phyloP scores from a whole-genome alignment of 257 asterid species.

The Nicotiana attenuata region DNA sequence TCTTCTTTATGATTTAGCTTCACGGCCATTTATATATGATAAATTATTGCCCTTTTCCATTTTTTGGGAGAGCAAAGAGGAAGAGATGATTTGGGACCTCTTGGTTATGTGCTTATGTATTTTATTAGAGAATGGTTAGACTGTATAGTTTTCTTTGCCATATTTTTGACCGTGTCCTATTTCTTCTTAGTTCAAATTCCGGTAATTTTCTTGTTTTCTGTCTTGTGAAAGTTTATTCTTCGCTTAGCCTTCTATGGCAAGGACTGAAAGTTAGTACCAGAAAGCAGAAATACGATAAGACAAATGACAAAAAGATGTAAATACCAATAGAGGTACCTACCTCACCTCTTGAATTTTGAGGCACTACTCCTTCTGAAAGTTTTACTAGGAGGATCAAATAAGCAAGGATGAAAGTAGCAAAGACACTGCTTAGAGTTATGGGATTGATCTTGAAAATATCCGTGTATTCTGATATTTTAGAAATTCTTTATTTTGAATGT shows the following conservation, averaged over 20 bases:
- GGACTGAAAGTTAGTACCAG: slow-evolving; percentile 37
- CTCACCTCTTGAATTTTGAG: too few relatives aligned
- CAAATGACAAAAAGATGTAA: slow-evolving; percentile 33
- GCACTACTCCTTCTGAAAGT: too few relatives aligned
- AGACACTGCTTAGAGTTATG: too few relatives aligned
- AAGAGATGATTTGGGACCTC: slow-evolving; percentile 89
- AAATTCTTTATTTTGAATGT: too few relatives aligned
- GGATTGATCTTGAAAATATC: too few relatives aligned
- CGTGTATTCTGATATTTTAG: too few relatives aligned
- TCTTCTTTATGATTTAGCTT: too few relatives aligned
- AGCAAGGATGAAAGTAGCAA: too few relatives aligned
- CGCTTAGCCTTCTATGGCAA: slow-evolving; percentile 40
- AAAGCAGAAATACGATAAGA: slow-evolving; percentile 38
- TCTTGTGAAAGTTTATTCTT: not conserved
- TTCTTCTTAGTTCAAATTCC: not conserved
- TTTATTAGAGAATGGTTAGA: slow-evolving; percentile 81
- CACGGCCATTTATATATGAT: too few relatives aligned
- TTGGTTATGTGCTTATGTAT: slow-evolving; percentile 90
- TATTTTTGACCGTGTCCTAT: not conserved
- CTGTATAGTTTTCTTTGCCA: not conserved
- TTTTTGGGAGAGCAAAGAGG: slow-evolving; percentile 64
- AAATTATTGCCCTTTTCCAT: too few relatives aligned
- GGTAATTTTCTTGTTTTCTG: not conserved
- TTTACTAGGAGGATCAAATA: too few relatives aligned
- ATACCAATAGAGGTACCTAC: slow-evolving; percentile 40